Percentiles rank a stretch among this genome's conserved stretches.
Evolutionary conservation across 2,329 filamentous ascomycete genomes (phyloP).

Genomic region (Diaporthe sp.): DNA sequence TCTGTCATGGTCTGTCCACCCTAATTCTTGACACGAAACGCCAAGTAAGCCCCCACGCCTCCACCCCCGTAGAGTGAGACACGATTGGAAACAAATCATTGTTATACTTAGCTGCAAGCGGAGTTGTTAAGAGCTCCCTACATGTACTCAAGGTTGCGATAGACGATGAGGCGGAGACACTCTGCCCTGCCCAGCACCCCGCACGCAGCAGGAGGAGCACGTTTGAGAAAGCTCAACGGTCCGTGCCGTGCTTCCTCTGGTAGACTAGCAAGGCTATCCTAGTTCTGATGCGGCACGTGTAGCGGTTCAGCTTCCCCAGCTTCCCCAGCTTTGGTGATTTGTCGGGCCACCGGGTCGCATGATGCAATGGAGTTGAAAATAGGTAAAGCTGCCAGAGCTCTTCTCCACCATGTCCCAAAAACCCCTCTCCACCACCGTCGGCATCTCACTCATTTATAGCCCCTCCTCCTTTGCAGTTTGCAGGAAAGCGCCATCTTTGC

Average conservation of each 20-base stretch:
- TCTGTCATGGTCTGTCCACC: background rate
- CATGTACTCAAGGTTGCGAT: background rate
- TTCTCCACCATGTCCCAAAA: background rate
- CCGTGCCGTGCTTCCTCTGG: conserved; percentile 16
- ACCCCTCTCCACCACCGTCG: background rate
- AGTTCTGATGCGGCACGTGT: conserved; percentile 9
- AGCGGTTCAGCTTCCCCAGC: conserved; percentile 19
- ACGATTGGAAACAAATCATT: background rate
- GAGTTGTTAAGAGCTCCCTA: background rate
- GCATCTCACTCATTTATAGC: background rate
- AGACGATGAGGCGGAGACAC: background rate
- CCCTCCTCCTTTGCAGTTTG: background rate
- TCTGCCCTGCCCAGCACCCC: background rate
- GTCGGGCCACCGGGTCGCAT: conserved; percentile 14
- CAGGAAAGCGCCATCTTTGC: background rate
- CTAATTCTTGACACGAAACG: conserved; percentile 9
- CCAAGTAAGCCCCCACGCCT: background rate
- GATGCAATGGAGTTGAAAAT: conserved; percentile 1
- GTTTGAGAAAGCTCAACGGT: conserved; percentile 17
- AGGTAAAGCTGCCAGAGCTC: background rate
- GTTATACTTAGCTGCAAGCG: conserved; percentile 4
- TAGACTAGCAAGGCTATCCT: conserved; percentile 25
- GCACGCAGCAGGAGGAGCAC: background rate
- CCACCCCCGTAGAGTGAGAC: background rate
- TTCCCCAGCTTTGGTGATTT: conserved; percentile 17